Evolutionary conservation across 2,329 filamentous ascomycete species (phyloP), one percentile per base, ranked within the genome.

Genomic region (Arthrobotrys sphaeroides): DNA sequence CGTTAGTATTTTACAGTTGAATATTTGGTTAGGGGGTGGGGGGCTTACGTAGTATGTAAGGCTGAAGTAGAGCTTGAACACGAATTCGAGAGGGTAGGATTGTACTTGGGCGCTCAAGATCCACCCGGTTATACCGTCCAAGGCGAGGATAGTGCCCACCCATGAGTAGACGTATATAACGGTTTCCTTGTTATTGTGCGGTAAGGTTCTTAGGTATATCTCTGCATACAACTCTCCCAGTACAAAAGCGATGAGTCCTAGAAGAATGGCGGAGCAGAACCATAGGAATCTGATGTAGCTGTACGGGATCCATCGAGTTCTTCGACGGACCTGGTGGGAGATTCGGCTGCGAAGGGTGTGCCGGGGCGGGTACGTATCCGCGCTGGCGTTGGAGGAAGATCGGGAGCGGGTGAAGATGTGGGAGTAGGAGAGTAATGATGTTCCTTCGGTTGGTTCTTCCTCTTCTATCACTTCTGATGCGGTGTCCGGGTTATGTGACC

Each of bases 41-140:
- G n/a, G 20, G 33, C 70, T 38, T 64, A 74, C 70, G 33, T 74
- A 89, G 81, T 91, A 91, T 4, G 89, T 91, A 60, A 90, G 82
- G 84, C 88, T 88, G 81, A 90, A 90, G 81, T 90, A 90, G 86
- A 91, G 84, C 81, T 91, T 91, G 79, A 91, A 91, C 43, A 90
- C 87, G 87, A 88, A 91, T 78, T 88, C 89, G 69, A 91, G 81
- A n/a, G 89, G 89, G 79, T 91, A 91, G 80, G 88, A 90, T 40
- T 89, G 88, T 0, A 91, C 89, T 31, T 89, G 84, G 80, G 90
- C 87, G 47, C 89, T 89, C 40, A 91, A 81, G 53, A 90, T 89
- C 87, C 88, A 91, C 1, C 88, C 89, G 0, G 88, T 90, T 69
- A 90, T 82, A 1, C 85, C 86, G 79, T 91, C 89, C 5, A 91